Evolutionary conservation across 2,329 filamentous ascomycete species (phyloP), one percentile per base, ranked within the genome.

Genomic region (Paracoccidioides brasiliensis): DNA sequence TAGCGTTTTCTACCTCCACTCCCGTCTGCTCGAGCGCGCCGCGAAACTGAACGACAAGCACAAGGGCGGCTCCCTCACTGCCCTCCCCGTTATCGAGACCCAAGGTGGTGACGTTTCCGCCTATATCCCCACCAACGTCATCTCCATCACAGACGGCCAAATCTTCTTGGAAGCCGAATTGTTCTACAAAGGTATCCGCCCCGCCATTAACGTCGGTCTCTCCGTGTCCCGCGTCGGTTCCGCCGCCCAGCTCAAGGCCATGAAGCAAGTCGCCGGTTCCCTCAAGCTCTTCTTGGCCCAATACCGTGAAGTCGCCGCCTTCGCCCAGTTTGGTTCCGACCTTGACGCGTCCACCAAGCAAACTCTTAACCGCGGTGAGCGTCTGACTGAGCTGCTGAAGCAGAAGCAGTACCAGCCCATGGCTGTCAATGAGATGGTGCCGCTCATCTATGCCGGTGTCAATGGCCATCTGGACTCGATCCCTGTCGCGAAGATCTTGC

Each of bases 221-320:
- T 98, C 93, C 70, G 93, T 98, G 69, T 98, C 93, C 67, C 93
- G 93, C 88, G 93, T 98, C 85, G 93, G 93, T 75, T 98, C 93
- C 72, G 89, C 93, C 75, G 93, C 93, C 74, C 93, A 98, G 84
- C 84, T 97, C 76, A 98, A 97, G 88, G 90, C 93, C 79, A 98
- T 98, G 93, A 98, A 98, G 85, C 93, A 98, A 83, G 93, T 98
- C 69, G 93, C 93, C 71, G 93, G 93, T 84, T 97, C 91, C 67
- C 82, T 98, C 73, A 98, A 98, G 85, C 90, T 98, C 69, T 98
- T 97, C 90, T 88, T 98, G 87, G 93, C 93, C 70, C 93, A 98
- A 81, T 98, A 98, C 85, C 93, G 93, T 93, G 93, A 98, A 79
- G 93, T 98, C 62, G 93, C 93, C 70, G 93, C 93, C 68, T 98